Conservation (phyloP, 306 rosid species). For the Casuarina cunninghamiana region DNA sequence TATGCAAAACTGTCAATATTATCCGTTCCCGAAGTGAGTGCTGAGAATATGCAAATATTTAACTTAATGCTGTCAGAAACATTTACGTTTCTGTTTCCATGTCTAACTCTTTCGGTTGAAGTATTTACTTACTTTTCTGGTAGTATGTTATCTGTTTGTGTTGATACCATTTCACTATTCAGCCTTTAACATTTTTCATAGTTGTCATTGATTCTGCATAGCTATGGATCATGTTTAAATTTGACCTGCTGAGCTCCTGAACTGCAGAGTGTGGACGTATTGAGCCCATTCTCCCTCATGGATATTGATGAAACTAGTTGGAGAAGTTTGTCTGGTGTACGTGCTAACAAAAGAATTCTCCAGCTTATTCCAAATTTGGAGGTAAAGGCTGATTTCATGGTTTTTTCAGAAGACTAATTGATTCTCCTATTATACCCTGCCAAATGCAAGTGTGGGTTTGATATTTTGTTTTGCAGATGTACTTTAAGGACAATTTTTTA, state of each 20-base stretch:
- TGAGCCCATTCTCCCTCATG: slow-evolving; percentile 41
- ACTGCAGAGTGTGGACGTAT: slow-evolving; percentile 42
- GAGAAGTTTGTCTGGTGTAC: slow-evolving; percentile 57
- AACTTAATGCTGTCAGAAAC: neutral
- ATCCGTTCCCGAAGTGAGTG: slow-evolving; percentile 50
- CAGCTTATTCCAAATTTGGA: slow-evolving; percentile 46
- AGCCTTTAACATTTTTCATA: slow-evolving; percentile 2
- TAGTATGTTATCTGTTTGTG: neutral
- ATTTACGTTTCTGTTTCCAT: slow-evolving; percentile 13
- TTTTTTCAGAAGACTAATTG: neutral
- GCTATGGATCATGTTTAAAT: slow-evolving; percentile 8
- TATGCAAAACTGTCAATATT: slow-evolving; percentile 36
- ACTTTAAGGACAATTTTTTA: neutral
- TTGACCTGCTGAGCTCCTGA: neutral
- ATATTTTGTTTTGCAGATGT: neutral
- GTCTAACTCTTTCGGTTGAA: slow-evolving; percentile 4
- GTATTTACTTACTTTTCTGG: slow-evolving; percentile 15
- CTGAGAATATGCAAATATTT: neutral
- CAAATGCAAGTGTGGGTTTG: neutral
- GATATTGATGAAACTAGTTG: slow-evolving; percentile 48
- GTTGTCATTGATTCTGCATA: slow-evolving; percentile 1
- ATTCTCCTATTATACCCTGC: neutral
- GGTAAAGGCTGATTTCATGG: slow-evolving; percentile 31
- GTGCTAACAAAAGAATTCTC: slow-evolving; percentile 44
- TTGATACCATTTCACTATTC: neutral